Evolutionary conservation across 129 eudicot genomes (phyloP), one percentile per base, ranked within the genome.

Genomic region (Tagetes erecta): DNA sequence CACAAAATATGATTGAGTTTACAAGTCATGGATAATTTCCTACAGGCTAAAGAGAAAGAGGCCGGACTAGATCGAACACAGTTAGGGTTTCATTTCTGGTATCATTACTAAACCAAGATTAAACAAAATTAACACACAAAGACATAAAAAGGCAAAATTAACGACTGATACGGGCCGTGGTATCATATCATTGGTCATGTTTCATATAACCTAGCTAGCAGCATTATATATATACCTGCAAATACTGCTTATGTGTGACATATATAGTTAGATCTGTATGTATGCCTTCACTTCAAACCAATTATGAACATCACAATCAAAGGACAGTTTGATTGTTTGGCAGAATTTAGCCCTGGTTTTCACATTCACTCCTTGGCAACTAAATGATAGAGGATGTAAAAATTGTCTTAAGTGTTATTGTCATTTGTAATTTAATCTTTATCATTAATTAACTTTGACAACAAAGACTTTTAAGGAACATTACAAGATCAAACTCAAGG

Each of bases 291-390:
- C 44, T 63, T 63, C 68, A n/a, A 64, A 64, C 31, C 34, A 64
- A 39, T 35, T 34, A 59, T 3, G 41, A 34, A 59, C 66, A 59
- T 10, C 34, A 38, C 0, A 64, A 40, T 38, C 11, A 64, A 64
- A 8, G 38, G 69, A 64, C 47, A 64, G 10, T 10, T n/a, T 2
- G 34, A 38, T 39, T 38, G 49, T n/a, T 64, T 5, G 69, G 47
- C 34, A n/a, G 1, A 39, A 39, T 4, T 39, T 64, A 38, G n/a
- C 13, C 64, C 2, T 33, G 64, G 39, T 31, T 58, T 31, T 58
- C 49, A 64, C 69, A 64, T 40, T 39, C 33, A 64, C 46, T 64
- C 34, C 39, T 64, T 40, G 47, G 33, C 34, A 64, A 64, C 68
- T 30, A 64, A 64, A 64, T 6, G 46, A 64, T 10, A 14, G n/a